These are phyloP conservation scores for Aspergillus diversus DNA, from an alignment of 495 filamentous ascomycete genomes.

Conservation along the genomic window DNA sequence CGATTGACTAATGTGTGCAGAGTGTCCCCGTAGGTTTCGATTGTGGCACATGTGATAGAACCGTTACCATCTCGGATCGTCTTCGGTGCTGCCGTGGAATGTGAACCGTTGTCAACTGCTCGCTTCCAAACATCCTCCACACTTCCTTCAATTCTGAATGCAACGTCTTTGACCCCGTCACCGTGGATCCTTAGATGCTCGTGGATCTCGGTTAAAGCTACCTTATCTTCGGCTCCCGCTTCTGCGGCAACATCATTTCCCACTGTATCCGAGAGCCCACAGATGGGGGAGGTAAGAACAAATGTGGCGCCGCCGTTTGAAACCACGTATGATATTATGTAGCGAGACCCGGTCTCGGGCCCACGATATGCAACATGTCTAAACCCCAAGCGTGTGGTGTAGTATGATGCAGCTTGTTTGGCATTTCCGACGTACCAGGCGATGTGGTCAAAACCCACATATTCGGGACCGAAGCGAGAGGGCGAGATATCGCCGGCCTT, in stretches of 20 bases:
- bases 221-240: constrained; percentile 39
- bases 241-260: constrained; percentile 24
- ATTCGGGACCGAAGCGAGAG: constrained; percentile 39
- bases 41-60: constrained; percentile 63
- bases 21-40: constrained; percentile 82
- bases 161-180: constrained; percentile 81
- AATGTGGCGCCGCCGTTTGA: constrained; percentile 70
- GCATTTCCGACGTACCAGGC: constrained; percentile 88
- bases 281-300: constrained; percentile 74
- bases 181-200: constrained; percentile 72
- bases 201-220: constrained; percentile 65
- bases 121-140: constrained; percentile 66
- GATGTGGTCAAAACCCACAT: constrained; percentile 78
- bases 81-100: constrained; percentile 57
- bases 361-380: constrained; percentile 71
- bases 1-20: constrained; percentile 78
- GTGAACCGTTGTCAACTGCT: constrained; percentile 67
- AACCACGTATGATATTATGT: constrained; percentile 72
- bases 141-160: constrained; percentile 74
- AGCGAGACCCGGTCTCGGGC: constrained; percentile 76
- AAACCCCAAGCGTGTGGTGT: constrained; percentile 76
- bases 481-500: constrained; percentile 17
- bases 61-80: constrained; percentile 41
- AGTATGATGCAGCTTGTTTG: constrained; percentile 80
- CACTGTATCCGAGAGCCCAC: constrained; percentile 42